These are phyloP conservation scores for Cichorium intybus DNA, from an alignment of 140 eudicot genomes.

Conservation along the genomic window DNA sequence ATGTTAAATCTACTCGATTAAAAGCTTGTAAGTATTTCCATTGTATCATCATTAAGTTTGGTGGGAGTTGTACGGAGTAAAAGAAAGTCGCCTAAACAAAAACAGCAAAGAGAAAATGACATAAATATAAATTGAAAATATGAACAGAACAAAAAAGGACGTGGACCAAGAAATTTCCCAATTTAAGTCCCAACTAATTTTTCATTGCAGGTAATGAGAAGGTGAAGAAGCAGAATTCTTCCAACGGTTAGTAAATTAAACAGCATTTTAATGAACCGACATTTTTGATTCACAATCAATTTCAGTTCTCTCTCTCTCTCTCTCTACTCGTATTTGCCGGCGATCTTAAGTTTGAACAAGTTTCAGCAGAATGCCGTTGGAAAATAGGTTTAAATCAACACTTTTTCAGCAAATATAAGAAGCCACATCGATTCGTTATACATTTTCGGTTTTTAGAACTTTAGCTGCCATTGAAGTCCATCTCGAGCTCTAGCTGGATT, in stretches of 20 bases:
- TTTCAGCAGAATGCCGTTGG: conserved; percentile 23
- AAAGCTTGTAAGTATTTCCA: background rate
- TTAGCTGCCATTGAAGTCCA: conserved; percentile 17
- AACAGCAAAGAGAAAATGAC: background rate
- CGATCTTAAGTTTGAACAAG: conserved; percentile 5
- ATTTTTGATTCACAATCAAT: conserved; percentile 16
- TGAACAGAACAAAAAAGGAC: background rate
- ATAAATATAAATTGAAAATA: background rate
- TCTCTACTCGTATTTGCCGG: background rate
- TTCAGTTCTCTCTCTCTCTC: conserved; percentile 11
- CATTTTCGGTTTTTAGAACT: background rate
- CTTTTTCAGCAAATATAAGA: background rate
- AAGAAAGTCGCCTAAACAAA: background rate
- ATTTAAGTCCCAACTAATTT: background rate
- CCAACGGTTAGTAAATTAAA: conserved; percentile 35
- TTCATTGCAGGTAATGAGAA: background rate
- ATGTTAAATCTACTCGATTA: background rate
- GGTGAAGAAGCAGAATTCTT: conserved; percentile 1
- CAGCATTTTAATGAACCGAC: conserved; percentile 29
- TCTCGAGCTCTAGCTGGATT: conserved; percentile 8
- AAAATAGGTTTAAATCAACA: conserved; percentile 6
- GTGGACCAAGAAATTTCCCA: conserved; percentile 5
- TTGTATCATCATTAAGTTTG: conserved; percentile 2
- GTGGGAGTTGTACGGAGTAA: conserved; percentile 6
- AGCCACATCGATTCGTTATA: background rate